Evolutionary conservation across 345 rosid species (phyloP).

Genomic region (Jatropha curcas): DNA sequence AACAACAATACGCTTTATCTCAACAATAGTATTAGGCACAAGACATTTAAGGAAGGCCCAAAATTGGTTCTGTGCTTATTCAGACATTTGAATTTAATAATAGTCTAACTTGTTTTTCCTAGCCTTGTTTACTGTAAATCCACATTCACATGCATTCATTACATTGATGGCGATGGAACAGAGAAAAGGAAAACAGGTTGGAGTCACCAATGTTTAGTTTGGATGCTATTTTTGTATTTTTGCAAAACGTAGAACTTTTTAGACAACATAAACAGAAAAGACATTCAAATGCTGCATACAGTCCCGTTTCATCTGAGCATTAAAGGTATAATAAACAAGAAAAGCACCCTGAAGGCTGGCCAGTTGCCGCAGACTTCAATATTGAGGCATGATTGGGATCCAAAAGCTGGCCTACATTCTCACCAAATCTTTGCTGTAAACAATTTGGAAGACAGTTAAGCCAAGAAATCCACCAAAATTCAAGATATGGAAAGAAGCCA

Average conservation of each 20-base stretch:
- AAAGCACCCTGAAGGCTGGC: conserved; percentile 88
- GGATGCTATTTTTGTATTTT: neutral
- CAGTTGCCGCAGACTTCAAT: conserved; percentile 75
- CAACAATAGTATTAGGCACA: neutral
- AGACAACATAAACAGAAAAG: neutral
- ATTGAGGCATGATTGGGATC: conserved; percentile 86
- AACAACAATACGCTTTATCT: neutral
- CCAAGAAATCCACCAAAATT: neutral
- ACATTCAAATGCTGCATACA: neutral
- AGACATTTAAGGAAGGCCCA: neutral
- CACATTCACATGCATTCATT: neutral
- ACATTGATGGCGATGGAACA: neutral
- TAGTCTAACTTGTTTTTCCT: neutral
- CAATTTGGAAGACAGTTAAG: conserved; percentile 13
- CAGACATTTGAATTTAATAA: neutral
- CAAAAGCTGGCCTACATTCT: conserved; percentile 83
- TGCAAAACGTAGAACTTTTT: neutral
- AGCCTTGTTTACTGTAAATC: neutral
- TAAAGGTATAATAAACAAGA: conserved; percentile 29
- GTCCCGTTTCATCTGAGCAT: neutral
- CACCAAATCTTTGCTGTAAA: conserved; percentile 75
- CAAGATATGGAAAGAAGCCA: neutral
- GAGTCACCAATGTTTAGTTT: neutral
- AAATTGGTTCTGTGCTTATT: neutral
- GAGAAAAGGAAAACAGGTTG: too few relatives aligned